These are phyloP conservation scores for Venturia asperata DNA, from an alignment of 2,329 filamentous ascomycete species.

Conservation along the genomic window DNA sequence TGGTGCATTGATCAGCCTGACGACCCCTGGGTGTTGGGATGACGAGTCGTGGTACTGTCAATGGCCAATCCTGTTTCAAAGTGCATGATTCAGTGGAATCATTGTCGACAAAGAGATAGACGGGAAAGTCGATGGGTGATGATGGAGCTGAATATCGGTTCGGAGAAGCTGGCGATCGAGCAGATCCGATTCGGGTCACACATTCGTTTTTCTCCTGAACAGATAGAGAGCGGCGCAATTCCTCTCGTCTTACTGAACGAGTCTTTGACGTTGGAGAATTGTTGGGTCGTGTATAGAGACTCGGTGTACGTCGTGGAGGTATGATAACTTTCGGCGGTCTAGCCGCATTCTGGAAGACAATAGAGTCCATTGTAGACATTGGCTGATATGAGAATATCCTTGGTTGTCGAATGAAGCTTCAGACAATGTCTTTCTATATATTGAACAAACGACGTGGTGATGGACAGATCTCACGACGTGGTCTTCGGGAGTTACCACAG, in stretches of 20 bases:
- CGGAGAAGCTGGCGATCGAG: background rate
- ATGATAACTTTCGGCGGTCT: background rate
- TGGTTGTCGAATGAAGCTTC: background rate
- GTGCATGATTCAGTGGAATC: background rate
- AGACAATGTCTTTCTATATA: background rate
- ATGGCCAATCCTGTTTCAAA: background rate
- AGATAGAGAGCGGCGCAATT: slow-evolving; percentile 5
- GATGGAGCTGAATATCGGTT: slow-evolving; percentile 1
- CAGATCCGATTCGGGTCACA: background rate
- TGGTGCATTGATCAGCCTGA: background rate
- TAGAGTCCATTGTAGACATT: background rate
- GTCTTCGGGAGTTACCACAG: background rate
- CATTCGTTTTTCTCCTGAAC: background rate
- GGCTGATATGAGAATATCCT: background rate
- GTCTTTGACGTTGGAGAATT: background rate
- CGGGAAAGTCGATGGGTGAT: background rate
- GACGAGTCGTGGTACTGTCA: background rate
- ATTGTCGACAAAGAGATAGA: background rate
- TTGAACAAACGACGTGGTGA: background rate
- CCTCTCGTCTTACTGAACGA: slow-evolving; percentile 3
- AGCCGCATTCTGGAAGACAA: background rate
- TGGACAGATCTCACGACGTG: background rate
- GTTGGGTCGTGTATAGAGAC: background rate
- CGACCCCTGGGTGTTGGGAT: background rate
- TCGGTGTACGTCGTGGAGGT: background rate